These are phyloP conservation scores for Theileria parva DNA, from an alignment of 169 alveolate genomes.

Conservation along the genomic window DNA sequence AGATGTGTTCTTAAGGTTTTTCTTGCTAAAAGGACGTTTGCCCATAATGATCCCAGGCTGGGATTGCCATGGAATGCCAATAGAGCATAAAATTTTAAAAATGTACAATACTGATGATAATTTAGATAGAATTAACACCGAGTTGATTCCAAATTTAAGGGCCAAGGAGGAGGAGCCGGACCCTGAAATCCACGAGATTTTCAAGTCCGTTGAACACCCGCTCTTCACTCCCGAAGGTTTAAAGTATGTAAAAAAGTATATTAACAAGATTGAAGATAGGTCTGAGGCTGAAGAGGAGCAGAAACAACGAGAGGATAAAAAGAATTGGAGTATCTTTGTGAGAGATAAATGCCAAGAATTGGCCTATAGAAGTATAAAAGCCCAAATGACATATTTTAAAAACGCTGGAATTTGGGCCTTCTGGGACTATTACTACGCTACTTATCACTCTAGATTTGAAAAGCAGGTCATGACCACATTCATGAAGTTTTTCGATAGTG, in stretches of 20 bases:
- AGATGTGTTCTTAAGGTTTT: conserved; percentile 76
- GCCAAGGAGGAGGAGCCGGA: neutral
- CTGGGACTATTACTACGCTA: conserved; percentile 58
- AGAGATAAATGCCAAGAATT: conserved; percentile 51
- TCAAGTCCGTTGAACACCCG: neutral
- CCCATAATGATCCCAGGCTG: conserved; percentile 84
- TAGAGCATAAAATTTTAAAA: conserved; percentile 76
- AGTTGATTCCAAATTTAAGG: neutral
- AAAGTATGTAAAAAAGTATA: neutral
- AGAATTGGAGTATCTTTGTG: conserved; percentile 10
- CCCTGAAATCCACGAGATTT: neutral
- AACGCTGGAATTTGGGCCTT: conserved; percentile 58
- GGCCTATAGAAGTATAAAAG: conserved; percentile 40
- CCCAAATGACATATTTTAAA: conserved; percentile 43
- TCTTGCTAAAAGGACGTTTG: conserved; percentile 71
- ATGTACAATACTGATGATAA: conserved; percentile 44
- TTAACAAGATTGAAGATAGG: neutral
- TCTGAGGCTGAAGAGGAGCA: conserved; percentile 15
- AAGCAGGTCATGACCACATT: conserved; percentile 35
- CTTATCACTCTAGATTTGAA: conserved; percentile 52
- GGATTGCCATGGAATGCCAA: conserved; percentile 90
- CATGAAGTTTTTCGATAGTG: conserved; percentile 19
- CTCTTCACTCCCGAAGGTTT: conserved; percentile 4
- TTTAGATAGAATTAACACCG: conserved; percentile 6
- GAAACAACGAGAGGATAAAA: conserved; percentile 24